These are phyloP conservation scores for Wickerhamiella brachini DNA, from an alignment of 805 yeast species.

Conservation along the genomic window DNA sequence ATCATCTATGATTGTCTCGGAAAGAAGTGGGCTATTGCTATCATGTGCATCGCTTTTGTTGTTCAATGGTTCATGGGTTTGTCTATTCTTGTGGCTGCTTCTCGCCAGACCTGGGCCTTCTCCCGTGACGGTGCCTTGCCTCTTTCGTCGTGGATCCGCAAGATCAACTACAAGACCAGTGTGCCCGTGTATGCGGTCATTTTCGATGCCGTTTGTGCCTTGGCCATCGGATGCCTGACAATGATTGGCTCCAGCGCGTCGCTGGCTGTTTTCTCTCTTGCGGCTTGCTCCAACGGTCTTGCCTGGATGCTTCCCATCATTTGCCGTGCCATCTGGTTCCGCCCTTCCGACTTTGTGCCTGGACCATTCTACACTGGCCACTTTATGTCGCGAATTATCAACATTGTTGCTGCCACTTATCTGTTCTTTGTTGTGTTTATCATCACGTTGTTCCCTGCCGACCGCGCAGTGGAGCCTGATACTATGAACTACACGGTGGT, in stretches of 20 bases:
- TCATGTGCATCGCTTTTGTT: slow-evolving; percentile 9
- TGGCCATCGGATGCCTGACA: slow-evolving; percentile 37
- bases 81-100: slow-evolving; percentile 45
- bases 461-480: slow-evolving; percentile 48
- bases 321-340: slow-evolving; percentile 38
- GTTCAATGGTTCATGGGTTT: slow-evolving; percentile 12
- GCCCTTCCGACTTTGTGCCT: slow-evolving; percentile 34
- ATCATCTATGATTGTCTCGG: slow-evolving; percentile 10
- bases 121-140: slow-evolving; percentile 60
- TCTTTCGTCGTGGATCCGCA: slow-evolving; percentile 25
- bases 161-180: slow-evolving; percentile 33
- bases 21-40: slow-evolving; percentile 11
- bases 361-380: slow-evolving; percentile 53
- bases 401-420: slow-evolving; percentile 29
- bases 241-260: slow-evolving; percentile 51
- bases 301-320: slow-evolving; percentile 51
- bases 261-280: slow-evolving; percentile 53
- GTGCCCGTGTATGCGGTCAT: slow-evolving; percentile 48
- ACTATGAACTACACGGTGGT: slow-evolving; percentile 54
- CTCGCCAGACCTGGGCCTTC: slow-evolving; percentile 53
- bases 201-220: slow-evolving; percentile 40
- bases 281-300: slow-evolving; percentile 48
- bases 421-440: slow-evolving; percentile 35
- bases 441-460: slow-evolving; percentile 42
- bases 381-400: slow-evolving; percentile 29